Percentiles rank a stretch among this genome's conserved stretches.
phyloP scores from a whole-genome alignment of 768 basidiomycete genomes.

The Mycena pura region DNA sequence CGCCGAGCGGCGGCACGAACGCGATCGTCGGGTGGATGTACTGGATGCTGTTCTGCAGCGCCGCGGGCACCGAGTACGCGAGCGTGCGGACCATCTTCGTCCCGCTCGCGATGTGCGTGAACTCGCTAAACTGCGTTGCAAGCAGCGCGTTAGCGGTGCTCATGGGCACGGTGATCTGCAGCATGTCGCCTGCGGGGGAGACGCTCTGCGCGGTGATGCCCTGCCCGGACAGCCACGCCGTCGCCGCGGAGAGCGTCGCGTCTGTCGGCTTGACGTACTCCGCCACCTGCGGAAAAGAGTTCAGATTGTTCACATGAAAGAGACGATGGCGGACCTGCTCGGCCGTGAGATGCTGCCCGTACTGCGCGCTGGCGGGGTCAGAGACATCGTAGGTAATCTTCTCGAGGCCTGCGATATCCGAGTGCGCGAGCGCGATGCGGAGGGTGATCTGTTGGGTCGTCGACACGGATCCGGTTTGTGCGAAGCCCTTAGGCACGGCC shows the following conservation, averaged over 20 bases:
- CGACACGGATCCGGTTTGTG: neutral
- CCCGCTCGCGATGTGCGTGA: constrained; percentile 43
- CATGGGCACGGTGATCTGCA: constrained; percentile 42
- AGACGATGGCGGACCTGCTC: neutral
- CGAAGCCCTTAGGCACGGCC: neutral
- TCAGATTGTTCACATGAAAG: neutral
- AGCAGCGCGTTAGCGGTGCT: constrained; percentile 53
- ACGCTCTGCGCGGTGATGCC: constrained; percentile 45
- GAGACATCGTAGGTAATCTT: constrained; percentile 42
- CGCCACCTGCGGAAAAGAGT: neutral
- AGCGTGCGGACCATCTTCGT: constrained; percentile 50
- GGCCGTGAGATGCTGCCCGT: neutral
- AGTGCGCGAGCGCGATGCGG: constrained; percentile 33
- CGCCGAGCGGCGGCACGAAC: constrained; percentile 6
- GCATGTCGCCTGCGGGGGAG: constrained; percentile 43
- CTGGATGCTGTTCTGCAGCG: constrained; percentile 50
- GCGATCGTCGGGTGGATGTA: constrained; percentile 47
- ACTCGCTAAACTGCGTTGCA: constrained; percentile 46
- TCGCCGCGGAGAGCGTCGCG: constrained; percentile 10
- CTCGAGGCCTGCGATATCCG: constrained; percentile 30
- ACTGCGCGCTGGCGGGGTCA: constrained; percentile 24
- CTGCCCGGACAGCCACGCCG: constrained; percentile 48
- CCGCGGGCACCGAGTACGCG: constrained; percentile 53
- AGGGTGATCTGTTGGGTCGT: constrained; percentile 32
- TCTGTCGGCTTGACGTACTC: constrained; percentile 2